These are phyloP conservation scores for Solanum peruvianum DNA, from an alignment of 257 asterid species.

Conservation along the genomic window DNA sequence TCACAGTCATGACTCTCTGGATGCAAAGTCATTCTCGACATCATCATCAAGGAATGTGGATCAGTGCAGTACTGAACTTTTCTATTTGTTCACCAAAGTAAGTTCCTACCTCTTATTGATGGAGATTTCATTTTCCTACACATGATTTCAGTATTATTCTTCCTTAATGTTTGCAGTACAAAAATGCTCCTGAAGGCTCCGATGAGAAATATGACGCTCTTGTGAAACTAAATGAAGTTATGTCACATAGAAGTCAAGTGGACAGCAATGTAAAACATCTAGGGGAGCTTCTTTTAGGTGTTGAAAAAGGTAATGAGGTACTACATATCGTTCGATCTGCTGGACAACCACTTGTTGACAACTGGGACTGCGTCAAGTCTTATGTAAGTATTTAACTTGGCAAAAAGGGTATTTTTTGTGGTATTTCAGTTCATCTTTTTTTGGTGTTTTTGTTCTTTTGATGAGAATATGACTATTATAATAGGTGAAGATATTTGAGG, in stretches of 20 bases:
- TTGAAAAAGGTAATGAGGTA: conserved; percentile 53
- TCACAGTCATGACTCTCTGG: not conserved
- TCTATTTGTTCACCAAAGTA: conserved; percentile 89
- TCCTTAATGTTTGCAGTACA: conserved; percentile 12
- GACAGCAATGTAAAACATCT: conserved; percentile 54
- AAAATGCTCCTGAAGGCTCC: conserved; percentile 69
- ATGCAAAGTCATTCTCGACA: conserved; percentile 45
- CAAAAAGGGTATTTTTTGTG: not conserved
- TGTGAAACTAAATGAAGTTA: conserved; percentile 61
- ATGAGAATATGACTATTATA: not conserved
- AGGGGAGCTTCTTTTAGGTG: conserved; percentile 80
- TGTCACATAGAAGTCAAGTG: conserved; percentile 57
- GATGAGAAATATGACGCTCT: conserved; percentile 62
- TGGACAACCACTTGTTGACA: conserved; percentile 34
- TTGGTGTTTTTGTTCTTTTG: not conserved
- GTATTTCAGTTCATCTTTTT: not conserved
- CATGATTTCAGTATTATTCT: not conserved
- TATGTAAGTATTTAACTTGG: conserved; percentile 29
- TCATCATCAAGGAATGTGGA: conserved; percentile 37
- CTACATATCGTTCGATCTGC: conserved; percentile 38
- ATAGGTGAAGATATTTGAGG: conserved; percentile 67
- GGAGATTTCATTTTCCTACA: not conserved
- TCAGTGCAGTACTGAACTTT: conserved; percentile 80
- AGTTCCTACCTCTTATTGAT: not conserved
- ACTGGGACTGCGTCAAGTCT: conserved; percentile 63